Evolutionary conservation across 1,139 yeast species (phyloP), one percentile per base, ranked within the genome.

Genomic region (Candida tetrigidarum): DNA sequence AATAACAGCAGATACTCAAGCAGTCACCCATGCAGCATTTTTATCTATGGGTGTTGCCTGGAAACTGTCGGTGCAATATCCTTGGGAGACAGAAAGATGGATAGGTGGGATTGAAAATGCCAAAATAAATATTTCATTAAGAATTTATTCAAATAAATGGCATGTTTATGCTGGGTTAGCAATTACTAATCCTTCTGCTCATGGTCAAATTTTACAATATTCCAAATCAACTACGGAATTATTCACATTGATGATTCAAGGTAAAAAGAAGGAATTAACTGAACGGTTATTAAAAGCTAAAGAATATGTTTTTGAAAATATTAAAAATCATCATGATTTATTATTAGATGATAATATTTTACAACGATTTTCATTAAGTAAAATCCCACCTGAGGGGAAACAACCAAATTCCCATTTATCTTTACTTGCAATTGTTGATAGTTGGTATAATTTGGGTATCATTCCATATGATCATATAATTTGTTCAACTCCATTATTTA

Each of bases 101-200:
- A 71, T 83, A 29, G 98, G 99, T 9, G 98, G 99, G 3, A 74
- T 93, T 40, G 99, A 93, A 63, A 93, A 93, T 63, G 98, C 97
- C 25, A 93, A 93, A 58, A 88, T 92, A 62, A 93, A 93, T 63
- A 91, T 93, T 41, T 87, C 98, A 0, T 69, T 93, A 59, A 76
- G 99, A 53, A 93, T 93, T 38, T 93, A 77, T 64, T 84, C 96
- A 25, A 93, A 92, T 67, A 91, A 92, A 65, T 93, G 97, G 96
- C 99, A 93, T 60, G 99, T 93, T 19, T 93, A 93, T 61, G 99
- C 99, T 4, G 99, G 99, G 0, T 74, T 93, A 56, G 97, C 98
- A 9, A 92, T 93, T 50, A 87, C 97, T 3, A 93, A 93, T 60
- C 97, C 97, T 0, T 81, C 93, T 23, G 98, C 99, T 0, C 97